Base-by-base conservation (phyloP, 2,329 filamentous ascomycete species). In the Penicillium sp. region DNA sequence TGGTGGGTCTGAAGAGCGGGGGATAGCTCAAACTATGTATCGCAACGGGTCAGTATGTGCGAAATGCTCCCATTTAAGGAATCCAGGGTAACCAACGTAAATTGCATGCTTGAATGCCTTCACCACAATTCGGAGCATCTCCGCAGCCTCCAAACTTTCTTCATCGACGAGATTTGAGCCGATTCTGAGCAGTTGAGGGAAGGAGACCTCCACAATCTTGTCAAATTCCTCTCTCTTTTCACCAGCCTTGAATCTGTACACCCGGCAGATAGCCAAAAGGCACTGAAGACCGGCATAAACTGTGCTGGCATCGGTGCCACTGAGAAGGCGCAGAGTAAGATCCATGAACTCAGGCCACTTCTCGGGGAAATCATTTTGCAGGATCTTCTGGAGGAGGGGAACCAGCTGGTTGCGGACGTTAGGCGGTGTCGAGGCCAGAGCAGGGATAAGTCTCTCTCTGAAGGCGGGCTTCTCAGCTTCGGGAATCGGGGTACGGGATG, bases 51-150 rank as follows among this genome's bases (percentile, higher is more conserved):
- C 67, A 70, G 62, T 57, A 43, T 48, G 46, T 34, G 38, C 18
- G 56, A 18, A 18, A 70, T 52, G 27, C 51, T 36, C 27, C 46
- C 49, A 32, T 44, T 46, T 16, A 43, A 40, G 47, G 27, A 34
- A 5, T 7, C 36, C 40, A 27, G 44, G 49, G 47, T 40, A 55
- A 80, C 87, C 69, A 79, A 96, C 90, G 82, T 95, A 99, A 68
- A 95, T 96, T 45, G 94, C 92, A 78, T 99, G 93, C 79, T 99
- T 99, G 78, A 96, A 99, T 36, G 92, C 88, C 81, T 99, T 99
- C 69, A 99, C 83, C 52, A 95, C 91, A 55, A 95, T 88, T 71
- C 95, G 90, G 64, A 99, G 81, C 90, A 99, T 97, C 79, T 97
- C 94, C 56, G 91, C 93, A 16, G 93, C 94, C 76, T 99, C 94